These are phyloP conservation scores for Fusarium coicis DNA, from an alignment of 2,329 filamentous ascomycete genomes.

Conservation along the genomic window DNA sequence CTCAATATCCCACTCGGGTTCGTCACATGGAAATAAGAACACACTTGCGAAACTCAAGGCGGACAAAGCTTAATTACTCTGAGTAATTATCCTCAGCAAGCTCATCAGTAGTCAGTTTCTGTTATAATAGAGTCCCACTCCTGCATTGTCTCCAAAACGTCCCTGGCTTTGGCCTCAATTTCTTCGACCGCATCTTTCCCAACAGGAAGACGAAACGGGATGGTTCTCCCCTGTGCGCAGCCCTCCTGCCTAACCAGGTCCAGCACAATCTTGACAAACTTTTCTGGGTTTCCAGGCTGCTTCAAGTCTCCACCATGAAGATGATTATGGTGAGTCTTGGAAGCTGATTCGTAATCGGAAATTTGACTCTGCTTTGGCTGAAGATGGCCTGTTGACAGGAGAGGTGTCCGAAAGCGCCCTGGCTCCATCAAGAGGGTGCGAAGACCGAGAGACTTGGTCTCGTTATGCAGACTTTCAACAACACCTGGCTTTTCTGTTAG, in stretches of 20 bases:
- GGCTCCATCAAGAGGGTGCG: constrained; percentile 12
- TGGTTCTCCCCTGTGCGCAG: not conserved
- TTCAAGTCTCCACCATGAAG: not conserved
- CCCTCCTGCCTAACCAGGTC: constrained; percentile 14
- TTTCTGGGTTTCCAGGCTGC: constrained; percentile 6
- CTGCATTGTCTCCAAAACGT: constrained; percentile 35
- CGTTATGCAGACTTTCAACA: constrained; percentile 13
- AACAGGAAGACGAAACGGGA: constrained; percentile 43
- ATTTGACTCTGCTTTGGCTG: constrained; percentile 1
- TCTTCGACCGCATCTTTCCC: constrained; percentile 46
- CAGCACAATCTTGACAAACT: not conserved
- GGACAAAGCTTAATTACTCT: not conserved
- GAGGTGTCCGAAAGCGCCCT: constrained; percentile 5
- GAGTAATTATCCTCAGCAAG: not conserved
- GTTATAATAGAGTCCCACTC: constrained; percentile 42
- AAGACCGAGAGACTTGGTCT: constrained; percentile 5
- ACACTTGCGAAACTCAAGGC: not conserved
- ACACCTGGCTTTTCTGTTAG: not conserved
- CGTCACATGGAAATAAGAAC: not conserved
- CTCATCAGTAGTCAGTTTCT: constrained; percentile 30
- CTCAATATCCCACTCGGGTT: not conserved
- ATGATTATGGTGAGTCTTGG: not conserved
- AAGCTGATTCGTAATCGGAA: not conserved
- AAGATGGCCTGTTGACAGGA: not conserved
- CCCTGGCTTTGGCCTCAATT: constrained; percentile 35